phyloP scores from a whole-genome alignment of 805 yeast species.

The Priceomyces medius region DNA sequence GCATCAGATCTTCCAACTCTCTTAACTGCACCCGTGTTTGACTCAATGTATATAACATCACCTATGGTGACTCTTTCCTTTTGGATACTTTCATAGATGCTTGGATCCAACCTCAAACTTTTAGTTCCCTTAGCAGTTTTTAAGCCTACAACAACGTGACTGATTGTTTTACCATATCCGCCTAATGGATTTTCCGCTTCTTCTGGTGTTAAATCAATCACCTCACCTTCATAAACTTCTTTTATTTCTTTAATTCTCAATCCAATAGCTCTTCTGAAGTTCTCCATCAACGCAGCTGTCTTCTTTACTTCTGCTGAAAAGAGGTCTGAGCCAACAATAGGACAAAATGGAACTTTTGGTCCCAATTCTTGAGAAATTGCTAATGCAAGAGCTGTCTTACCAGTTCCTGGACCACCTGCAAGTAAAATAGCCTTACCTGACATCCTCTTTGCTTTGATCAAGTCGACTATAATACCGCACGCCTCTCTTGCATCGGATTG shows the following conservation, averaged over 20 bases:
- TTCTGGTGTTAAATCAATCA: constrained; percentile 91
- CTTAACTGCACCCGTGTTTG: constrained; percentile 96
- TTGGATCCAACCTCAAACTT: constrained; percentile 84
- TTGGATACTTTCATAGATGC: constrained; percentile 89
- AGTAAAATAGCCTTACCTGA: constrained; percentile 93
- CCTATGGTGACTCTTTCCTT: constrained; percentile 94
- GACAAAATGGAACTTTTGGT: constrained; percentile 96
- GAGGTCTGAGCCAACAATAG: constrained; percentile 91
- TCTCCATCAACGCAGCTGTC: constrained; percentile 95
- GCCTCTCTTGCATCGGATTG: constrained; percentile 81
- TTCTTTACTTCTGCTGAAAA: constrained; percentile 96
- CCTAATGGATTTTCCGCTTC: constrained; percentile 96
- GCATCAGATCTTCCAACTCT: constrained; percentile 99
- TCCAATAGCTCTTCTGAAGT: constrained; percentile 94
- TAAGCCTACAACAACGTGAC: constrained; percentile 91
- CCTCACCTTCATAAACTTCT: constrained; percentile 98
- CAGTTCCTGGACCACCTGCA: constrained; percentile 98
- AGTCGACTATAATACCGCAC: constrained; percentile 90
- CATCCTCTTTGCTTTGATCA: constrained; percentile 88
- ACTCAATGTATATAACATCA: constrained; percentile 95
- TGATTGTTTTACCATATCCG: constrained; percentile 95
- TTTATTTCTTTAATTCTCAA: constrained; percentile 94
- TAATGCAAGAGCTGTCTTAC: constrained; percentile 94
- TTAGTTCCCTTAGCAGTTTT: constrained; percentile 91
- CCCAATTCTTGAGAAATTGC: constrained; percentile 96